Evolutionary conservation across 2,329 filamentous ascomycete species (phyloP), one percentile per base, ranked within the genome.

Genomic region (Byssochlamys sp.): DNA sequence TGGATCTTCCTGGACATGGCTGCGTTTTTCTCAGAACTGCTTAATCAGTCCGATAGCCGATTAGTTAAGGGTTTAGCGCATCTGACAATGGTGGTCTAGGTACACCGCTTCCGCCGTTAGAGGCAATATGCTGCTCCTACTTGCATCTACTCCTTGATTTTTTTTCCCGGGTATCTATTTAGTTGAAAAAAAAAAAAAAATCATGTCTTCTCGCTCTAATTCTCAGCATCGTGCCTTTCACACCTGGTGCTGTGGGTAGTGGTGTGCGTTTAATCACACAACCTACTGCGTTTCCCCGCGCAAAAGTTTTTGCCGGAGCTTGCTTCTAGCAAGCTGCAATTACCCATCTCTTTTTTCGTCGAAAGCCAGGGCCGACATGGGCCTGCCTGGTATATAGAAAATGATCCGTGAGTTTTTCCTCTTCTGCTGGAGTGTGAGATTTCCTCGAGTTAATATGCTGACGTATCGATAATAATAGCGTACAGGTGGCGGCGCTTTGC

Each of bases 401-500:
- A 51, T 51, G 49, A 10, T 10, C 24, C 12, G 49, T 51, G 24
- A 51, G 49, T 51, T 12, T 7, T 26, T 27, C 2, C n/a, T 6
- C 4, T 26, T n/a, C 24, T 51, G 7, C 49, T 9, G 9, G 5
- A 1, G 25, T 25, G 27, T 26, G 27, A 2, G 24, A 28, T 27
- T 12, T 27, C 9, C 11, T 51, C 27, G 24, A 28, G 49, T 2
- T 4, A 26, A 19, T 28, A 26, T 26, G 10, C 49, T 51, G 24
- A 51, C 24, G 25, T 51, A 12, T 51, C 25, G 10, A 14, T 48
- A 5, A 26, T 26, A 51, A 27, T 24, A 51, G 49, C 49, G 11
- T n/a, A 28, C 10, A 9, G 25, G 11, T 51, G 49, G 49, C 49
- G 49, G 55, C 61, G 58, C 52, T 54, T 63, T 12, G 53, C 66